phyloP scores from a whole-genome alignment of 495 filamentous ascomycete genomes.

The Glonium stellatum region DNA sequence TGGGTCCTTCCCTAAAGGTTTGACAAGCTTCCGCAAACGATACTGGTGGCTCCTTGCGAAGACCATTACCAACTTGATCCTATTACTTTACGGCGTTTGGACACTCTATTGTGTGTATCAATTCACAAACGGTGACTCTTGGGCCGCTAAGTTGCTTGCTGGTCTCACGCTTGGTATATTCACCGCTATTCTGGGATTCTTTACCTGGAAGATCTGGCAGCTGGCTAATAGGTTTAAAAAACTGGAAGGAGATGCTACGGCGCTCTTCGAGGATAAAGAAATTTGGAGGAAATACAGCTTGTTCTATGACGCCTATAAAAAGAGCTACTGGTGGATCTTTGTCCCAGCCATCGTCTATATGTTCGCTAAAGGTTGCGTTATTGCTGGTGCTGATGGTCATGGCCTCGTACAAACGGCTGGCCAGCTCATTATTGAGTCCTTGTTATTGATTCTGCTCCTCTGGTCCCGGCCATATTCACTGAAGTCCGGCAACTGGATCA shows the following conservation, averaged over 20 bases:
- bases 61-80: constrained; percentile 84
- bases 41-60: constrained; percentile 90
- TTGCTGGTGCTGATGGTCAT: constrained; percentile 81
- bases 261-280: constrained; percentile 79
- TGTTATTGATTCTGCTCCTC: constrained; percentile 63
- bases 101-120: constrained; percentile 94
- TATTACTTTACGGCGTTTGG: constrained; percentile 92
- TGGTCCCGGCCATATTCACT: constrained; percentile 83
- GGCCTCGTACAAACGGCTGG: constrained; percentile 72
- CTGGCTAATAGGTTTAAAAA: constrained; percentile 68
- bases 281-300: constrained; percentile 93
- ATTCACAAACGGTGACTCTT: constrained; percentile 88
- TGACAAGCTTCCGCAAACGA: constrained; percentile 81
- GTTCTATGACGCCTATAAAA: constrained; percentile 94
- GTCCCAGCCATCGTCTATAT: constrained; percentile 87
- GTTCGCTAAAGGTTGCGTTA: constrained; percentile 80
- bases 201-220: constrained; percentile 72
- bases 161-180: constrained; percentile 74
- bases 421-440: constrained; percentile 71
- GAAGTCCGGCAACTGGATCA: constrained; percentile 83
- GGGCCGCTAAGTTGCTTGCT: constrained; percentile 84
- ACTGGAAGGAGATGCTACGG: constrained; percentile 62
- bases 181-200: constrained; percentile 69
- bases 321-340: constrained; percentile 94
- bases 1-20: constrained; percentile 73